Evolutionary conservation across 306 rosid species (phyloP), one percentile per base, ranked within the genome.

Genomic region (Sindora glabra): DNA sequence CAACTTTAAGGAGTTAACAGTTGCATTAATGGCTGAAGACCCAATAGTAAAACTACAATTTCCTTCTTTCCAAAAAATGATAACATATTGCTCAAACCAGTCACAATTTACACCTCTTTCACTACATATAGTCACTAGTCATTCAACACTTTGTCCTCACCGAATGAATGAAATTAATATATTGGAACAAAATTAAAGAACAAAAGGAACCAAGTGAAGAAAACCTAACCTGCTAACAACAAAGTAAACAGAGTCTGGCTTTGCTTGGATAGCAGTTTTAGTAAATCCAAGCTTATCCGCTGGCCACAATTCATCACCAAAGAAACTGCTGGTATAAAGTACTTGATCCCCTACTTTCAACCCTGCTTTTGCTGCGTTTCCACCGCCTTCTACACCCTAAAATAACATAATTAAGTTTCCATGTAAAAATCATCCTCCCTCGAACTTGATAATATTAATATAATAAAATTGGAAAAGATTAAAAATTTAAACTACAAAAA

Each of bases 281-380:
- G 97, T 92, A 17, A 89, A 89, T n/a, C 99, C 99, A 33, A 92
- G 81, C 82, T 92, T 92, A 85, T 89, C 99, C 0, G 99, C 99
- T 2, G 99, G 99, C 99, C 99, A 92, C 39, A 92, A 74, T 70
- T 92, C 99, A 80, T 92, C 99, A 27, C 99, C 99, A 65, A 92
- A 92, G 86, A 92, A 89, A 74, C 99, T 89, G 79, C 99, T 92
- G 5, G 97, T 92, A 64, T 92, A 92, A 10, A 92, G 72, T 4
- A 92, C 99, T 62, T 92, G 99, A 32, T 92, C 99, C 46, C 97
- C 99, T 46, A 78, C 16, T 67, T 89, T 89, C 12, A 92, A 71
- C 67, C 99, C 99, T 67, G 99, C 85, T 81, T 32, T 86, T 41
- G 99, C 95, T 30, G 99, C 99, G 80, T 92, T 92, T 19, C 99